These are phyloP conservation scores for Picocystis sp. DNA, from an alignment of 163 green algal species.

Conservation along the genomic window DNA sequence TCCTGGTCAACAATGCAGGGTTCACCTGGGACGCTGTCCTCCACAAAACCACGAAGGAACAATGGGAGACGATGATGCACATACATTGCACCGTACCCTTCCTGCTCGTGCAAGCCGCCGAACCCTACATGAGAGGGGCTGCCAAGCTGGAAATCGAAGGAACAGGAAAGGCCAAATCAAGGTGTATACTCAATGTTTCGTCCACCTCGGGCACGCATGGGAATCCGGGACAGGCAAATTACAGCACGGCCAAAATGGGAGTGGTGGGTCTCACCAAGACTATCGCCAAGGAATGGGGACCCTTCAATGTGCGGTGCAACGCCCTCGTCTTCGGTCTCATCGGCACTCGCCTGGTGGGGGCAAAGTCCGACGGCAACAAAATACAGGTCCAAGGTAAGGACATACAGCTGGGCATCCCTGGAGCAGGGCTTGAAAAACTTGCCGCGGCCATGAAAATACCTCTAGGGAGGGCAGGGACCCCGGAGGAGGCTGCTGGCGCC, in stretches of 20 bases:
- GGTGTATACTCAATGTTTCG: slow-evolving; percentile 72
- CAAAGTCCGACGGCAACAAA: slow-evolving; percentile 35
- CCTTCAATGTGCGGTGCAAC: slow-evolving; percentile 70
- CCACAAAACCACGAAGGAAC: slow-evolving; percentile 57
- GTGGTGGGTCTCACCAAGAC: slow-evolving; percentile 67
- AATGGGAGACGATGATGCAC: slow-evolving; percentile 67
- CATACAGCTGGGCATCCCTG: slow-evolving; percentile 10
- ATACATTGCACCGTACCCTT: slow-evolving; percentile 72
- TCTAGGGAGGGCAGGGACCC: slow-evolving; percentile 37
- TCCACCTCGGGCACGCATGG: slow-evolving; percentile 56
- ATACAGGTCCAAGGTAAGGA: slow-evolving; percentile 33
- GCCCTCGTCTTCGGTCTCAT: slow-evolving; percentile 60
- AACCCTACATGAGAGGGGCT: slow-evolving; percentile 47
- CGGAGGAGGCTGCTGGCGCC: slow-evolving; percentile 57
- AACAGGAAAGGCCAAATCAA: slow-evolving; percentile 17
- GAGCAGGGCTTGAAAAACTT: not conserved
- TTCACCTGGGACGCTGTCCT: slow-evolving; percentile 80
- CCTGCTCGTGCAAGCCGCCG: slow-evolving; percentile 36
- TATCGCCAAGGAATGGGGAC: slow-evolving; percentile 63
- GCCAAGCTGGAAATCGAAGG: slow-evolving; percentile 43
- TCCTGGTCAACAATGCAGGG: slow-evolving; percentile 61
- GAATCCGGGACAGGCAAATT: slow-evolving; percentile 44
- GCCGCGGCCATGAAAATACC: slow-evolving; percentile 15
- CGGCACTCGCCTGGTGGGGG: slow-evolving; percentile 25
- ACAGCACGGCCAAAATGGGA: slow-evolving; percentile 40